Base-by-base conservation (phyloP, 2,329 filamentous ascomycete genomes). In the Cytospora leucostoma region DNA sequence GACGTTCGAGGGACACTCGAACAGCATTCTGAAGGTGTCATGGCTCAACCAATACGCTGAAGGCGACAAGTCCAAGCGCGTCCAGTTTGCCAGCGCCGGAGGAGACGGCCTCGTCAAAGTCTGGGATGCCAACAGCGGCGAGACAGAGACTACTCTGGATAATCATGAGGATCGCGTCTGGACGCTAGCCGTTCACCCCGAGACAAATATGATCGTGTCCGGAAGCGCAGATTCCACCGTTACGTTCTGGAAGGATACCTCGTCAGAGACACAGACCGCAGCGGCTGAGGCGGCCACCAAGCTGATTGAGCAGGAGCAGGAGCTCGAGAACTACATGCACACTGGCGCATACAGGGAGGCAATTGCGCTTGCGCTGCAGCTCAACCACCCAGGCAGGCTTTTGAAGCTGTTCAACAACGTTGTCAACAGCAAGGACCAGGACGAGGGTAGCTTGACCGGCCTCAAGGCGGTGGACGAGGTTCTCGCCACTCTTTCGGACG, bases 121-220 rank as follows among this genome's bases (percentile, higher is more conserved):
- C 37, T 99, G 95, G 95, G 92, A 97, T 70, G 90, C 91, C 13
- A 89, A 90, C 72, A 88, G 84, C 1, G 93, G 93, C 54, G 95
- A 98, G 75, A 82, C 88, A 3, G 92, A 93, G 68, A 90, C 90
- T 68, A 99, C 95, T 0, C 83, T 99, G 5, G 95, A 99, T 77
- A 98, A 98, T 76, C 95, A 99, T 75, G 93, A 93, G 70, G 95
- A 99, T 76, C 87, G 95, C 63, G 93, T 98, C 1, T 97, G 93
- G 93, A 93, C 93, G 0, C 80, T 98, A 19, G 86, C 92, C 5
- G 86, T 92, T 12, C 84, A 94, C 73, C 82, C 89, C 53, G 72
- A 81, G 51, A 84, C 81, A 11, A 86, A 93, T 70, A 88, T 88
- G 56, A 85, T 99, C 59, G 89, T 96, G 40, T 98, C 95, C 7